A percentile compares a stretch with the other conserved stretches of the same genome.
phyloP scores from a whole-genome alignment of 768 basidiomycete genomes.

The Daedaleopsis sinensis region DNA sequence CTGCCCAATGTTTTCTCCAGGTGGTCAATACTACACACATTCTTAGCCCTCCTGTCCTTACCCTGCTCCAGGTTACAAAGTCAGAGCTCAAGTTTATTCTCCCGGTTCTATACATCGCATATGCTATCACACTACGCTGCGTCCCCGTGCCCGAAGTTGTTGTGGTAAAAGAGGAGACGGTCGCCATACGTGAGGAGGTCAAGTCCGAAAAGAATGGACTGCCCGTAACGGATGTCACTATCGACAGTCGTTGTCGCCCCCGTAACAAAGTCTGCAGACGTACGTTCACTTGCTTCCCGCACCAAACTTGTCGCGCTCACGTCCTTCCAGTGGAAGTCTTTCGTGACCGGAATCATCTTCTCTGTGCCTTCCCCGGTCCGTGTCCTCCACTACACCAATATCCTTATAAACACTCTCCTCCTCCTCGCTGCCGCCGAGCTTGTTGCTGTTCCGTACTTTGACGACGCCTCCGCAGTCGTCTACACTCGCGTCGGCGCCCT shows the following conservation, averaged over 20 bases:
- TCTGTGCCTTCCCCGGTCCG: conserved; percentile 36
- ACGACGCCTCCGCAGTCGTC: conserved; percentile 53
- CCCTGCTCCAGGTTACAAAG: no score
- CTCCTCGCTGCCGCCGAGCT: conserved; percentile 49
- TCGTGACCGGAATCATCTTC: conserved; percentile 31
- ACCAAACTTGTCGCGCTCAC: conserved; percentile 27
- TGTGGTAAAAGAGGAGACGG: no score
- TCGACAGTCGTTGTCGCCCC: conserved; percentile 1
- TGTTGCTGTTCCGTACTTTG: conserved; percentile 54
- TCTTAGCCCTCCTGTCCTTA: no score
- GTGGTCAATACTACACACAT: no score
- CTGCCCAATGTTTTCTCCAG: no score
- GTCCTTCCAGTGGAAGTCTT: conserved; percentile 2
- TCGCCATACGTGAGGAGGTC: no score
- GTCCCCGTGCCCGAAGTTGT: no score
- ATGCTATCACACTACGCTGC: no score
- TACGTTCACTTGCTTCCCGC: not conserved
- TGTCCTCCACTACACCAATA: conserved; percentile 24
- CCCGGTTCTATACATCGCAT: no score
- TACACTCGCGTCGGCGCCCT: conserved; percentile 77
- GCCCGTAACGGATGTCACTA: no score
- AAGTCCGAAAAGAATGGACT: no score
- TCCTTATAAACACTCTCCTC: conserved; percentile 44
- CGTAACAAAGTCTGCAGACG: conserved; percentile 5
- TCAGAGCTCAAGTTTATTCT: no score